Percentiles rank a stretch among this genome's conserved stretches.
These are phyloP conservation scores for Choanephora cucurbitarum DNA, from an alignment of 371 early-diverging fungal species.

Conservation along the genomic window DNA sequence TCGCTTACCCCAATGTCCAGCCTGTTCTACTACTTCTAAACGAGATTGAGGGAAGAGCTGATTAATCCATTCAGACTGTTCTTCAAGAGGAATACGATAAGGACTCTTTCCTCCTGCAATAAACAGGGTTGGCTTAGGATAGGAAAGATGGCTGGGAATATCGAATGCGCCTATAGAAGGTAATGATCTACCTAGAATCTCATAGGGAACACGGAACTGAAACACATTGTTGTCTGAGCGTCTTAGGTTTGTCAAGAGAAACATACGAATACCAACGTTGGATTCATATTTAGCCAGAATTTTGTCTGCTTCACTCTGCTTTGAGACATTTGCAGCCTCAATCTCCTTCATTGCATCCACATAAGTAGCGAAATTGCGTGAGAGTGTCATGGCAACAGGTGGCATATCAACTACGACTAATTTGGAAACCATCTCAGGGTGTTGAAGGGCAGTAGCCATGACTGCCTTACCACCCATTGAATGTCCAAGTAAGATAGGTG, in stretches of 20 bases:
- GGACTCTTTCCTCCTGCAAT: slow-evolving; percentile 75
- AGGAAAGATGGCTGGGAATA: slow-evolving; percentile 29
- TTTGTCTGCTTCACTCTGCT: slow-evolving; percentile 74
- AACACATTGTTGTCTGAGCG: slow-evolving; percentile 45
- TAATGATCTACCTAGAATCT: slow-evolving; percentile 62
- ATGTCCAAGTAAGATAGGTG: slow-evolving; percentile 80
- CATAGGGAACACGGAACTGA: slow-evolving; percentile 73
- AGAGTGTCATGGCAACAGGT: slow-evolving; percentile 60
- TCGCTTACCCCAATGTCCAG: slow-evolving; percentile 88
- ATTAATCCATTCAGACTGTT: slow-evolving; percentile 49
- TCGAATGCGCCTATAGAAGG: slow-evolving; percentile 60
- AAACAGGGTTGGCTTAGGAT: slow-evolving; percentile 71
- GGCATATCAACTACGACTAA: slow-evolving; percentile 89
- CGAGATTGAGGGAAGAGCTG: slow-evolving; percentile 66
- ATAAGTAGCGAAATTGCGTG: slow-evolving; percentile 61
- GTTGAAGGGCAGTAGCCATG: slow-evolving; percentile 76
- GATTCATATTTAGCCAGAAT: slow-evolving; percentile 60
- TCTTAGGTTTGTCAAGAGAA: slow-evolving; percentile 89
- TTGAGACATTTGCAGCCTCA: slow-evolving; percentile 53
- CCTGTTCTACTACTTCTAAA: slow-evolving; percentile 60
- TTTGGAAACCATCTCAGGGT: slow-evolving; percentile 58
- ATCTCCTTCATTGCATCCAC: slow-evolving; percentile 70
- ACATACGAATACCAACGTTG: slow-evolving; percentile 75
- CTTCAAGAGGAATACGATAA: slow-evolving; percentile 57
- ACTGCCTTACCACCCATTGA: slow-evolving; percentile 95